A percentile compares a stretch with the other conserved stretches of the same genome.
These are phyloP conservation scores for Nevesoporus exiguus DNA, from an alignment of 768 basidiomycete species.

Conservation along the genomic window DNA sequence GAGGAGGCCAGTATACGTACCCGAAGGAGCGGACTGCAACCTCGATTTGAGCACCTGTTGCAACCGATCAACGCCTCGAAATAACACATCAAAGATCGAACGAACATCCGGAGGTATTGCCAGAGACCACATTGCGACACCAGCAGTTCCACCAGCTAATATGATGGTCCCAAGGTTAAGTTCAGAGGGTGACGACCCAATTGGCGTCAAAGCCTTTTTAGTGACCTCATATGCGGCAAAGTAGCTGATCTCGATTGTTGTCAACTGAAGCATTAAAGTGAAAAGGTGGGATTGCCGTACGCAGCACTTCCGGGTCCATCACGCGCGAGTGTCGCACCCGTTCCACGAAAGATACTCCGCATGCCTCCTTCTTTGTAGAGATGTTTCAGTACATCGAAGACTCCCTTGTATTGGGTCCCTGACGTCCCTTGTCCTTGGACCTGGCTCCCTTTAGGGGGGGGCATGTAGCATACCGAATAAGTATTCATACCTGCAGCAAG, in stretches of 20 bases:
- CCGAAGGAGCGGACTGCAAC: conserved; percentile 93
- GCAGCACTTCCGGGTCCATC: conserved; percentile 97
- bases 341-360: conserved; percentile 88
- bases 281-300: conserved; percentile 44
- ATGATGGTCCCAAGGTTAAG: conserved; percentile 86
- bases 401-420: conserved; percentile 79
- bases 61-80: conserved; percentile 5
- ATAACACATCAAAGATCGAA: conserved; percentile 7
- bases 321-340: conserved; percentile 87
- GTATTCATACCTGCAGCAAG: conserved; percentile 67
- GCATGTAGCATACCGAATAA: background rate
- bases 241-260: conserved; percentile 53
- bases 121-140: conserved; percentile 97
- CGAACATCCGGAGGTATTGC: conserved; percentile 96
- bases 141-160: conserved; percentile 89
- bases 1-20: conserved; percentile 92
- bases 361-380: conserved; percentile 94
- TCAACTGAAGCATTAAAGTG: conserved; percentile 5
- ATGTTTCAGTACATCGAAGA: conserved; percentile 84
- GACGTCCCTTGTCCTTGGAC: conserved; percentile 84
- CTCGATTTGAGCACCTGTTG: conserved; percentile 90
- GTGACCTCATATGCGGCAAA: conserved; percentile 96
- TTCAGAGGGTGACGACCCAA: conserved; percentile 72
- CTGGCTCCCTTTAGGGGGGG: conserved; percentile 37
- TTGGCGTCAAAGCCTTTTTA: conserved; percentile 82